phyloP scores from a whole-genome alignment of 2,329 filamentous ascomycete genomes.

The Clarireedia sp. region DNA sequence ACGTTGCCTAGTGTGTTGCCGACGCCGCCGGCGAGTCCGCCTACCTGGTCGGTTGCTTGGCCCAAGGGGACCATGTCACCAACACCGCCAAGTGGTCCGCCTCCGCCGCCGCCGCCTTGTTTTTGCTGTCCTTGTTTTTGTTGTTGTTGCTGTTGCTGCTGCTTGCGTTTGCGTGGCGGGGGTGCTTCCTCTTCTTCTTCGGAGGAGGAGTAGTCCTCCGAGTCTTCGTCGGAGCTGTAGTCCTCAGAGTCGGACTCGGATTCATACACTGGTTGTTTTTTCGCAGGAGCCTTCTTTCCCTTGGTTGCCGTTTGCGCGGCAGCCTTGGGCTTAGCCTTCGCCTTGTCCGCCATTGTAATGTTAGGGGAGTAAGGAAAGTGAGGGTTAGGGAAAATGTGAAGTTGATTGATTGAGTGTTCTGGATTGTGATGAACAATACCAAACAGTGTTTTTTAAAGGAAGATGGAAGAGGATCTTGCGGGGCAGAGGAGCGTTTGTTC shows the following conservation, averaged over 20 bases:
- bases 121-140: not conserved
- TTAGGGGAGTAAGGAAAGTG: not conserved
- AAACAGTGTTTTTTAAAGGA: constrained; percentile 7
- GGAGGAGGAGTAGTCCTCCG: constrained; percentile 3
- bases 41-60: constrained; percentile 3
- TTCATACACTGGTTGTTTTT: not conserved
- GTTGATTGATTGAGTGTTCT: not conserved
- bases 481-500: not conserved
- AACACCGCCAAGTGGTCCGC: constrained; percentile 1
- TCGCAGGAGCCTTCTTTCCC: constrained; percentile 5
- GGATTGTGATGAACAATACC: not conserved
- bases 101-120: constrained; percentile 1
- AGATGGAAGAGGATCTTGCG: constrained; percentile 1
- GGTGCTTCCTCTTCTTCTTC: constrained; percentile 6
- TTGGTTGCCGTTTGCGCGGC: constrained; percentile 3
- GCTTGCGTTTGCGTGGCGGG: constrained; percentile 3
- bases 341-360: not conserved
- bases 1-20: constrained; percentile 6
- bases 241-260: not conserved
- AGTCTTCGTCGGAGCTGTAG: constrained; percentile 1
- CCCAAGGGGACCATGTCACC: constrained; percentile 8
- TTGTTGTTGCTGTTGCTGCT: constrained; percentile 8
- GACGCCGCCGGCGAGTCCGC: constrained; percentile 1
- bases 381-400: not conserved
- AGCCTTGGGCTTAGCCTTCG: constrained; percentile 5